Conservation (phyloP, 2,329 filamentous ascomycete species). For the Alternaria postmessia region DNA sequence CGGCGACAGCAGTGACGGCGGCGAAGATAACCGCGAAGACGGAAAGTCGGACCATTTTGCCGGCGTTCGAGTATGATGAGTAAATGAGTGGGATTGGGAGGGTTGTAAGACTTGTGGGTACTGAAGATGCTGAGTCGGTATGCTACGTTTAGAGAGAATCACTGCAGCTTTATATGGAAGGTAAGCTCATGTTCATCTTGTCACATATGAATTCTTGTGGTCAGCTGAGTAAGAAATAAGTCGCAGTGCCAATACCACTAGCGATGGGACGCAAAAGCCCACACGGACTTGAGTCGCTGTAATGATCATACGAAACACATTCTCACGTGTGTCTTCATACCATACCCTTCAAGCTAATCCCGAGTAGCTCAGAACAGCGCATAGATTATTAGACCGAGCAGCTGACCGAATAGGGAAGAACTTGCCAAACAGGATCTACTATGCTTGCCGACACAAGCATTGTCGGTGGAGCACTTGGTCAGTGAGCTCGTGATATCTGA, state of each 20-base stretch:
- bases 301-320: neutral
- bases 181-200: constrained; percentile 3
- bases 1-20: constrained; percentile 7
- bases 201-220: neutral
- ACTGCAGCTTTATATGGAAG: neutral
- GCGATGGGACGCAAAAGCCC: neutral
- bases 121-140: constrained; percentile 3
- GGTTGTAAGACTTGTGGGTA: neutral
- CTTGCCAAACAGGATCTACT: neutral
- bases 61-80: neutral
- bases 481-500: neutral
- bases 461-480: neutral
- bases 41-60: constrained; percentile 10
- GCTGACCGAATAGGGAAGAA: neutral
- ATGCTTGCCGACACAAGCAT: neutral
- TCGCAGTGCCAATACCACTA: neutral
- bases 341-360: neutral
- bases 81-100: neutral
- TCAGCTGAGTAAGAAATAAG: constrained; percentile 1
- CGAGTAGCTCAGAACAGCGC: neutral
- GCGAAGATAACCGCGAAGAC: constrained; percentile 4
- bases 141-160: neutral
- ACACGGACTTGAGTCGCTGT: neutral
- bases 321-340: neutral
- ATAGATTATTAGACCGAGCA: constrained; percentile 2